Evolutionary conservation across 2,329 filamentous ascomycete genomes (phyloP).

Genomic region (Myriosclerotinia duriaeana): DNA sequence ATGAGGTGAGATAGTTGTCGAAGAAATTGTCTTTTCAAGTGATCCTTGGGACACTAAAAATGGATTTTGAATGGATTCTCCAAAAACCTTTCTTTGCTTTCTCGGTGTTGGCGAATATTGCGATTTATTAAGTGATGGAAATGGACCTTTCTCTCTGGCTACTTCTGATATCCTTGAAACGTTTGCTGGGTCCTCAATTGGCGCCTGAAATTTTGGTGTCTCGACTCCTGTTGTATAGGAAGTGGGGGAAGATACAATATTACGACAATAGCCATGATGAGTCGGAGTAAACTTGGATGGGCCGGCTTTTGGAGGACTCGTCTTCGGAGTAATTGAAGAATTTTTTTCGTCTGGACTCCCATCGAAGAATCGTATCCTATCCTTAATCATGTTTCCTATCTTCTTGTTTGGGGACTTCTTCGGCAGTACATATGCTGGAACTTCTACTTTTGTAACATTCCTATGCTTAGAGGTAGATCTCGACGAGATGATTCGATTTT

Average conservation of each 20-base stretch:
- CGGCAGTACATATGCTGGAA: conserved; percentile 2
- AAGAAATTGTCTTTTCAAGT: conserved; percentile 1
- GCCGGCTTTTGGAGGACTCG: not conserved
- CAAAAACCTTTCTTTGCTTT: conserved; percentile 23
- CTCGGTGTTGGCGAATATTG: conserved; percentile 8
- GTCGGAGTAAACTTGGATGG: not conserved
- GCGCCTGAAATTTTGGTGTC: not conserved
- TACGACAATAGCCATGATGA: not conserved
- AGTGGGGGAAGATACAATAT: not conserved
- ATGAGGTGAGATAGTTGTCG: conserved; percentile 13
- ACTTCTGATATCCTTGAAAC: conserved; percentile 2
- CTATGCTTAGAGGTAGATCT: not conserved
- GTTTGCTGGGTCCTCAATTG: not conserved
- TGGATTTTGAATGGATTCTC: conserved; percentile 23
- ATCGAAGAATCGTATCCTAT: conserved; percentile 36
- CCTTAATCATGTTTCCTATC: conserved; percentile 28
- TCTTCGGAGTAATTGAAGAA: conserved; percentile 1
- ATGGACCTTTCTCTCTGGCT: not conserved
- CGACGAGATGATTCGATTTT: not conserved
- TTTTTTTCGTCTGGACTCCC: conserved; percentile 27
- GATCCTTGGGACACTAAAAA: conserved; percentile 8
- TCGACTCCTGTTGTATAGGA: not conserved
- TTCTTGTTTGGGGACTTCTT: conserved; percentile 23
- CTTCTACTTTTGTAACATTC: not conserved
- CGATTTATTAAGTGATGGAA: not conserved